phyloP scores from a whole-genome alignment of 2,329 filamentous ascomycete genomes.

The Purpureocillium takamizusanense region DNA sequence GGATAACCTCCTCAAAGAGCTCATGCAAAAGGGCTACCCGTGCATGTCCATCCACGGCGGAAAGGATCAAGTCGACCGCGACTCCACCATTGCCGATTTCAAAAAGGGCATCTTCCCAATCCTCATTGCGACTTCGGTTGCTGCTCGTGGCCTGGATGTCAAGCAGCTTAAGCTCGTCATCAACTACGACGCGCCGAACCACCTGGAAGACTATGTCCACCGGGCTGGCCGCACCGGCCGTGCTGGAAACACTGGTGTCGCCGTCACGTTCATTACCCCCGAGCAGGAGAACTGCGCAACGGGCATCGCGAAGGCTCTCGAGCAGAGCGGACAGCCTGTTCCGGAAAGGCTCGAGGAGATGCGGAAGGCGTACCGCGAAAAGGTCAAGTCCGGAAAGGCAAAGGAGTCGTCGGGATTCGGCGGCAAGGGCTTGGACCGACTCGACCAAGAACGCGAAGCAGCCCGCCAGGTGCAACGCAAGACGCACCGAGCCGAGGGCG shows the following conservation, averaged over 20 bases:
- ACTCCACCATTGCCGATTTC: constrained; percentile 88
- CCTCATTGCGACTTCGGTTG: constrained; percentile 89
- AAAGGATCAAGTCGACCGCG: constrained; percentile 87
- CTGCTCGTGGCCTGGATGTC: constrained; percentile 88
- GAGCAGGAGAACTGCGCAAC: constrained; percentile 87
- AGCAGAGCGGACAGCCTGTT: constrained; percentile 78
- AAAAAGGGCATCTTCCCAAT: constrained; percentile 86
- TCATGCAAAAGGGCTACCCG: constrained; percentile 77
- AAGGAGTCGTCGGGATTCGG: constrained; percentile 88
- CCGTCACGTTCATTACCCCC: constrained; percentile 86
- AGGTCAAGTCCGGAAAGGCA: constrained; percentile 86
- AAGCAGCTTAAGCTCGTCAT: constrained; percentile 93
- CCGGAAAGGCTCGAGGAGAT: constrained; percentile 60
- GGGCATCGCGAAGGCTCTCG: constrained; percentile 84
- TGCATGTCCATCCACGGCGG: constrained; percentile 92
- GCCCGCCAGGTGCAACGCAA: constrained; percentile 80
- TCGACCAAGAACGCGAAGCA: constrained; percentile 85
- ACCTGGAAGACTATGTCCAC: constrained; percentile 94
- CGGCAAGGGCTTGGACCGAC: constrained; percentile 83
- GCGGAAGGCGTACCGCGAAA: constrained; percentile 70
- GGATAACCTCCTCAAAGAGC: constrained; percentile 67
- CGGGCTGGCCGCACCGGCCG: constrained; percentile 88
- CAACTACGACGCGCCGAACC: constrained; percentile 90
- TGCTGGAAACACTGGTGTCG: constrained; percentile 88
- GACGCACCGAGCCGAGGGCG: constrained; percentile 79